Base-by-base conservation (phyloP, 2,329 filamentous ascomycete genomes). In the Aspergillus nomiae region DNA sequence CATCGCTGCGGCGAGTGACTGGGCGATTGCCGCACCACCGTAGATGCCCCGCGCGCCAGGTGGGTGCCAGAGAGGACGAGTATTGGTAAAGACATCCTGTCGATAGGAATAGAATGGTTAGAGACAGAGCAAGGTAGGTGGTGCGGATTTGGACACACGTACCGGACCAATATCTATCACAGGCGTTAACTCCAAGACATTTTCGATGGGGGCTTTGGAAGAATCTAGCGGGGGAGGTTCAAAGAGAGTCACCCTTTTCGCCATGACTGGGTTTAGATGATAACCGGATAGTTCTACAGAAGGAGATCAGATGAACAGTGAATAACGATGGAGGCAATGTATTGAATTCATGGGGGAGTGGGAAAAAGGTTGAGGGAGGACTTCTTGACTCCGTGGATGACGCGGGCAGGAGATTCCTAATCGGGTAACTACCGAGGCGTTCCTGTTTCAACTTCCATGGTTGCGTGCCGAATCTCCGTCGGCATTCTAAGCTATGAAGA, bases 41-140 rank as follows among this genome's bases (percentile, higher is more conserved):
- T 92, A 99, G 78, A 99, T 93, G 64, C 95, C 95, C 59, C 95
- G 89, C 3, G 95, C 95, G 24, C 92, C 93, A 0, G 92, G 90
- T 0, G 95, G 95, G 71, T 96, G 94, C 94, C 94, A 98, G 65
- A 95, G 85, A 26, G 90, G 90, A 43, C 93, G 90, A 2, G 93
- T 92, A 77, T 99, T 99, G 60, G 95, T 98, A 83, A 95, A 99
- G 70, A 98, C 89, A 76, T 97, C 91, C 89, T 92, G 65, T 56
- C 48, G 8, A 45, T 19, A 55, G 14, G 48, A 26, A 67, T 21
- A 26, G 50, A 32, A 24, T 41, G 60, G 19, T 45, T 58, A 54
- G 62, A 58, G 56, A 55, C 14, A 28, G 26, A 12, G 7, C 34
- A 38, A 26, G 11, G 24, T 53, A 38, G 30, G 50, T 34, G 50